Evolutionary conservation across 192 early-diverging fungal genomes (phyloP).

Genomic region (Coemansia sp.): DNA sequence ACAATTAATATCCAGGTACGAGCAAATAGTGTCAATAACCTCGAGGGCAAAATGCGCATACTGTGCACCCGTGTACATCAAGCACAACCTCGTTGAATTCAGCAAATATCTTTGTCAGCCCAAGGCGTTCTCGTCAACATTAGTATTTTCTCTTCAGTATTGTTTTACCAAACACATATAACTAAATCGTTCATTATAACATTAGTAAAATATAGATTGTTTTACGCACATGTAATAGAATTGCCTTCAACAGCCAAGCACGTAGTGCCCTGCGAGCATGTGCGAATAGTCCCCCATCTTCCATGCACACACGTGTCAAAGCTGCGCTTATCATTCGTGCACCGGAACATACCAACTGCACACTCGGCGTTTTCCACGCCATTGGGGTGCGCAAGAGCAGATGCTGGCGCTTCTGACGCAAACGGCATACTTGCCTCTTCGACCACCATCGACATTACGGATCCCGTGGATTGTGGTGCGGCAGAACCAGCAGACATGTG

Average conservation of each 20-base stretch:
- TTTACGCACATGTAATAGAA: slow-evolving; percentile 31
- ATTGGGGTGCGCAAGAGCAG: not conserved
- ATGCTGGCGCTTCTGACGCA: not conserved
- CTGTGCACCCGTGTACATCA: slow-evolving; percentile 58
- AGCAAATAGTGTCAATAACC: slow-evolving; percentile 73
- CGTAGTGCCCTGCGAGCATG: slow-evolving; percentile 23
- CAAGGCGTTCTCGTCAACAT: slow-evolving; percentile 43
- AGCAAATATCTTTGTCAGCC: slow-evolving; percentile 55
- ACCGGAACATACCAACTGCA: slow-evolving; percentile 19
- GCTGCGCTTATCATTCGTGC: not conserved
- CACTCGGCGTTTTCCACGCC: slow-evolving; percentile 7
- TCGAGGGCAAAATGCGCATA: slow-evolving; percentile 70
- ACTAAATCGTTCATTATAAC: no score
- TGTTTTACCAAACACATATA: no score
- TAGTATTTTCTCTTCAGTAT: no score
- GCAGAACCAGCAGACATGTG: not conserved
- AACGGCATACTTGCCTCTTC: not conserved
- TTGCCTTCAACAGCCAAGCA: slow-evolving; percentile 15
- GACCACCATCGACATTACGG: not conserved
- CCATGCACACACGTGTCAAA: slow-evolving; percentile 49
- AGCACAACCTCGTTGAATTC: slow-evolving; percentile 56
- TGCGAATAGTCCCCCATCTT: slow-evolving; percentile 37
- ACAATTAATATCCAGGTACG: slow-evolving; percentile 76
- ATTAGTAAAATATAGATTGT: no score
- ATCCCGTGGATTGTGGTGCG: not conserved